Conservation (phyloP, 73 alveolate species). For the Symbiodinium pilosum region DNA sequence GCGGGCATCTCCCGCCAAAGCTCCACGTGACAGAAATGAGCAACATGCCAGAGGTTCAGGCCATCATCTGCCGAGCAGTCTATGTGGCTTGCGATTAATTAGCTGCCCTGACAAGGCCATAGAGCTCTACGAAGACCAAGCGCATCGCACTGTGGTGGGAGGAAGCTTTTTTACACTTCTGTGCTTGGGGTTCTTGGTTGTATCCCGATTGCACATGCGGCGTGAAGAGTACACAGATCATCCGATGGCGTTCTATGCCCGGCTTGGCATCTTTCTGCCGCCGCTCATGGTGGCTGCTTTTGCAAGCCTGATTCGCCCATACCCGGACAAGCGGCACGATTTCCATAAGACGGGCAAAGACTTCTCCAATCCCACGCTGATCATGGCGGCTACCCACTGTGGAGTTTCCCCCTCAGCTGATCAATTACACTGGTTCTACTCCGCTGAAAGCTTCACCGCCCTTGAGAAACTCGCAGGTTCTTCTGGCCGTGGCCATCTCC, state of each 20-base stretch:
- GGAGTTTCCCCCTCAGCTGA: neutral
- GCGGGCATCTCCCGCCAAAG: neutral
- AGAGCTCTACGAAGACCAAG: conserved; percentile 49
- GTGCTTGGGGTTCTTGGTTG: conserved; percentile 28
- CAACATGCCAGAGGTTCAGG: conserved; percentile 65
- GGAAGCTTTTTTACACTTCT: conserved; percentile 52
- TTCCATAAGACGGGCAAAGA: neutral
- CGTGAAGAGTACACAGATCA: conserved; percentile 31
- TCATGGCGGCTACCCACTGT: neutral
- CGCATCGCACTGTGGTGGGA: conserved; percentile 49
- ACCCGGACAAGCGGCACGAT: conserved; percentile 25
- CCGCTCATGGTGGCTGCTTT: conserved; percentile 72
- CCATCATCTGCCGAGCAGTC: neutral
- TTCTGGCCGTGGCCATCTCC: conserved; percentile 25
- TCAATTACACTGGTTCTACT: neutral
- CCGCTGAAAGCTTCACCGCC: neutral
- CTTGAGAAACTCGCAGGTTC: too few relatives aligned
- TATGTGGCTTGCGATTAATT: neutral
- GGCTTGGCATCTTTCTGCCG: conserved; percentile 58
- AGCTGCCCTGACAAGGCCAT: neutral
- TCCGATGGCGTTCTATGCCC: conserved; percentile 48
- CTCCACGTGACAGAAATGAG: conserved; percentile 46
- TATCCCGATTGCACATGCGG: conserved; percentile 24
- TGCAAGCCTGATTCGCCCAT: conserved; percentile 47
- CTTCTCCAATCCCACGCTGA: neutral